phyloP scores from a whole-genome alignment of 306 rosid species.

The Vicia sativa region DNA sequence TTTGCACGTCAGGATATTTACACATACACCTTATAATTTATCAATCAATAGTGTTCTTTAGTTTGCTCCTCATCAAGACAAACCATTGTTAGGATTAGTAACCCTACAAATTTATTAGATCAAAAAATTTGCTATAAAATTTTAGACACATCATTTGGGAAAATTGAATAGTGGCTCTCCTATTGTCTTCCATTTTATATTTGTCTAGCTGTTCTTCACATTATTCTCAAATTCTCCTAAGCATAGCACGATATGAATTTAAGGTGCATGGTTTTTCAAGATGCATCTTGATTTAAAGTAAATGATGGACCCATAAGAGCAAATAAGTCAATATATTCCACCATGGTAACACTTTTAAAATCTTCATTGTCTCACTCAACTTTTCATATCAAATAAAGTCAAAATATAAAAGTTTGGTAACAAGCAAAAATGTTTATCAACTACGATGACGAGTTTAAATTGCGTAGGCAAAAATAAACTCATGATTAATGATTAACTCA shows the following conservation, averaged over 20 bases:
- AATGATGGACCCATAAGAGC: conserved; percentile 42
- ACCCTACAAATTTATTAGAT: too few relatives aligned
- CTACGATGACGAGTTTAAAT: conserved; percentile 2
- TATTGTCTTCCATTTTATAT: not conserved
- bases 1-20: too few relatives aligned
- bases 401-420: conserved; percentile 27
- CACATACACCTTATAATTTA: too few relatives aligned
- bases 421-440: not conserved
- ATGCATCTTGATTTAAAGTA: conserved; percentile 34
- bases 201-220: not conserved
- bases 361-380: conserved; percentile 4
- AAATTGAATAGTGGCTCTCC: not conserved
- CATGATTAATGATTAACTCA: not conserved
- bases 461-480: conserved; percentile 1
- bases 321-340: conserved; percentile 41
- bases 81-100: too few relatives aligned
- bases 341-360: conserved; percentile 3
- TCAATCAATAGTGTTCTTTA: too few relatives aligned
- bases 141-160: not conserved
- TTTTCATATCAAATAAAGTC: conserved; percentile 30
- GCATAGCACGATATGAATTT: conserved; percentile 4
- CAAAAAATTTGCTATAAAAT: too few relatives aligned
- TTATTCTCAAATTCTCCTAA: conserved; percentile 6
- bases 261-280: conserved; percentile 31
- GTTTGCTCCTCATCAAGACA: too few relatives aligned